phyloP scores from a whole-genome alignment of 2,329 filamentous ascomycete species.

The Fusarium mundagurra region DNA sequence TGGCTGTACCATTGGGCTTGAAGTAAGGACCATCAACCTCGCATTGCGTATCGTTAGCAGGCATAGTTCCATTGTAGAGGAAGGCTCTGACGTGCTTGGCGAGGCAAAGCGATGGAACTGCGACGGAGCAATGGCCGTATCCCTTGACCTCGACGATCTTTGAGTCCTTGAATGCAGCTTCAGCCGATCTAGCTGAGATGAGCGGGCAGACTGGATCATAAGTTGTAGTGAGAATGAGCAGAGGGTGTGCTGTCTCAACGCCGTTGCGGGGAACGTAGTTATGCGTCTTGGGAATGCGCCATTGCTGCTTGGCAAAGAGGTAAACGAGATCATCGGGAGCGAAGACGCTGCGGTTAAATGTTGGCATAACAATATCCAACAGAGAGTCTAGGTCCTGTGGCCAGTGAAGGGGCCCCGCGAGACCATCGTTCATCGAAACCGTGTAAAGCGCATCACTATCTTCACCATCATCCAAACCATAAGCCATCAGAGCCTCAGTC shows the following conservation, averaged over 20 bases:
- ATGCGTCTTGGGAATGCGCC: slow-evolving; percentile 45
- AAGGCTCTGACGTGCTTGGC: slow-evolving; percentile 50
- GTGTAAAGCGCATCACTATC: slow-evolving; percentile 42
- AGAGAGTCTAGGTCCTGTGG: slow-evolving; percentile 46
- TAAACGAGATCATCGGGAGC: slow-evolving; percentile 44
- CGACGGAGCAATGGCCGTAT: slow-evolving; percentile 55
- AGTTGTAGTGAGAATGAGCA: slow-evolving; percentile 46
- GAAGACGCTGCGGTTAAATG: slow-evolving; percentile 48
- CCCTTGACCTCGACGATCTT: slow-evolving; percentile 53
- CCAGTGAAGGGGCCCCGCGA: slow-evolving; percentile 42
- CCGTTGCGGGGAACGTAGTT: slow-evolving; percentile 34
- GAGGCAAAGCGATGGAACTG: slow-evolving; percentile 50
- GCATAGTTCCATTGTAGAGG: slow-evolving; percentile 51
- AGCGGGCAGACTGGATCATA: slow-evolving; percentile 62
- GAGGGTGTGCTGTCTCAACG: slow-evolving; percentile 49
- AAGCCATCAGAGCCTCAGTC: slow-evolving; percentile 50
- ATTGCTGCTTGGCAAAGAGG: slow-evolving; percentile 45
- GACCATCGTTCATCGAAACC: slow-evolving; percentile 44
- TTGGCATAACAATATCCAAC: slow-evolving; percentile 48
- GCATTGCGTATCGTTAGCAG: slow-evolving; percentile 48
- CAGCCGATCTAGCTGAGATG: slow-evolving; percentile 50
- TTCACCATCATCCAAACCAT: slow-evolving; percentile 36
- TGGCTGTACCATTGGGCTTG: slow-evolving; percentile 10
- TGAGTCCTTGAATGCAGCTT: slow-evolving; percentile 49
- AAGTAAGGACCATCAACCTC: slow-evolving; percentile 54